Base-by-base conservation (phyloP, 1,284 basidiomycete species). In the Ustilago bromivora region DNA sequence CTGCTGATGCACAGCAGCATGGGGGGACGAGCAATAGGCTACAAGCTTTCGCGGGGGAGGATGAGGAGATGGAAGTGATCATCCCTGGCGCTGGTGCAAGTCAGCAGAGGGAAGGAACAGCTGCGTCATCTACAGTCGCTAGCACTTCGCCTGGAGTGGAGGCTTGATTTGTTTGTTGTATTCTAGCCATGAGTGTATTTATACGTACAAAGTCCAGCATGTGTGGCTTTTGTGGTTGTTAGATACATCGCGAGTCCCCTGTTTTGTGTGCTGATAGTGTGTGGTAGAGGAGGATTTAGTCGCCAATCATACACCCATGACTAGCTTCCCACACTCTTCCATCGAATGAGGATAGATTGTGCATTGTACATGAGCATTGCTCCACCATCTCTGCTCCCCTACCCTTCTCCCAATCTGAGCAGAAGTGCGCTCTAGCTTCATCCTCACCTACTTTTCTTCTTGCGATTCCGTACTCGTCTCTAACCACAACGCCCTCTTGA, bases 11-110 rank as follows among this genome's bases (percentile, higher is more conserved):
- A 38, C 46, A 4, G 3, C 23, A 28, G 23, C 23, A 28, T 28
- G 57, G 43, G 1, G 65, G 57, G 0, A 73, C 61, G 9, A 34
- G 38, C 17, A 35, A 65, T 6, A 56, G 71, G 32, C n/a, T 73
- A 28, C 52, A 59, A 2, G 65, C 63, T 2, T 72, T 73, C 34
- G 57, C 66, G 8, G 34, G 10, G 15, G 34, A 35, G 15, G 70
- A 64, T n/a, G 70, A 61, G 4, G 65, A 67, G 53, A 72, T 67
- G 70, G 70, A 72, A 35, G 34, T 41, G 13, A 56, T 72, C 9
- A 61, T 72, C 34, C 70, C 70, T 0, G 70, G 70, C 34, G 28
- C 38, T 40, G 35, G 15, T 15, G 7, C 38, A 15, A 19, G 34
- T 13, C 13, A 47, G n/a, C 31, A 56, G 55, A 43, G 19, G 38